These are phyloP conservation scores for Ceratocystis colombiana DNA, from an alignment of 2,329 filamentous ascomycete genomes.

Conservation along the genomic window DNA sequence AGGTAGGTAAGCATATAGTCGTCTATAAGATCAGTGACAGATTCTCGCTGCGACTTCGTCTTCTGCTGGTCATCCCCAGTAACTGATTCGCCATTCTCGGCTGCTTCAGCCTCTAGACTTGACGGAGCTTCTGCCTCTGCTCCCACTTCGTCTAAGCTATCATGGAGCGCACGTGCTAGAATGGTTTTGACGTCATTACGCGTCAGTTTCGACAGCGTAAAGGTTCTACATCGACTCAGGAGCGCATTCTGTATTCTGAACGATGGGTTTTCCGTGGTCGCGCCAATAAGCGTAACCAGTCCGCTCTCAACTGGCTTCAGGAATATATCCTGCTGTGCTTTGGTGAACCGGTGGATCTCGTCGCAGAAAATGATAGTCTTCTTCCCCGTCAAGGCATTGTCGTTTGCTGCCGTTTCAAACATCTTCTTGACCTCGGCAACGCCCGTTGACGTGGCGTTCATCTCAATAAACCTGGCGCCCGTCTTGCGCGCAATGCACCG, in stretches of 20 bases:
- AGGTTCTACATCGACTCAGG: conserved; percentile 80
- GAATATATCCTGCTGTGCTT: conserved; percentile 90
- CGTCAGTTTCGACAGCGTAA: conserved; percentile 68
- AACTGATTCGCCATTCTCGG: neutral
- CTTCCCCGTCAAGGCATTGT: conserved; percentile 68
- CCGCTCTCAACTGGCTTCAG: conserved; percentile 85
- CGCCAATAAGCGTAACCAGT: conserved; percentile 81
- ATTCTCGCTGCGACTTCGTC: neutral
- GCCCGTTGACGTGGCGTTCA: conserved; percentile 83
- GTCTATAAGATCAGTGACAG: conserved; percentile 50
- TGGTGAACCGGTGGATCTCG: conserved; percentile 87
- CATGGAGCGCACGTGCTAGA: conserved; percentile 59
- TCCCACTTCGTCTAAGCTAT: conserved; percentile 28
- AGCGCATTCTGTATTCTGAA: conserved; percentile 87
- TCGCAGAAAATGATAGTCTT: conserved; percentile 97
- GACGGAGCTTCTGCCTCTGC: neutral
- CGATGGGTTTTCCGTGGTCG: conserved; percentile 92
- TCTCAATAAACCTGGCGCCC: conserved; percentile 81
- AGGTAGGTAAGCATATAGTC: conserved; percentile 70
- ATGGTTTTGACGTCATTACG: conserved; percentile 64
- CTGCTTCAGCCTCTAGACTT: neutral
- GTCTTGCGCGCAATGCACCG: conserved; percentile 76
- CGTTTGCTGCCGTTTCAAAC: conserved; percentile 72
- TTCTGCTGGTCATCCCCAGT: neutral
- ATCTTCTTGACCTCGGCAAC: conserved; percentile 88